Evolutionary conservation across 1,284 basidiomycete species (phyloP), one percentile per base, ranked within the genome.

Genomic region (Sphaerobolus stellatus): DNA sequence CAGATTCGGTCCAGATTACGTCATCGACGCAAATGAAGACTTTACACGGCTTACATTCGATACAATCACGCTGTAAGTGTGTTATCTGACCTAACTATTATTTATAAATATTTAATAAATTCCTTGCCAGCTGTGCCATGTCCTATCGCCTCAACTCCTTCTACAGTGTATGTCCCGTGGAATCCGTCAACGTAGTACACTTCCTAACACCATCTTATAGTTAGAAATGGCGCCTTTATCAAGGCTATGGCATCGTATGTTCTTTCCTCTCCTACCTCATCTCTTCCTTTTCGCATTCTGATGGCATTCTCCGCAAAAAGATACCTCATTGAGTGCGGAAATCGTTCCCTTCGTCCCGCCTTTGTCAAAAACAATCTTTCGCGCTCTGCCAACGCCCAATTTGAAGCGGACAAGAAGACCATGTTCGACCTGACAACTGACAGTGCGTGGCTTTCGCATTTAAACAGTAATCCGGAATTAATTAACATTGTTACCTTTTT

Each of bases 41-140:
- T 79, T 76, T 58, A 80, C 77, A 22, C 69, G 75, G 30, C 68
- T 79, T 16, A 73, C 79, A 1, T 69, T 80, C 38, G 79, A 81
- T 56, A 76, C 77, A 2, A 71, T 79, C 51, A 70, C 74, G 1
- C 65, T 74, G 24, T 75, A 28, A 30, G 53, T 49, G 5, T 30
- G 52, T 31, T 33, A 27, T 34, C n/a, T 22, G 11, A 22, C n/a
- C 5, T 22, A 6, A 20, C 27, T 29, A 27, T 25, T 25, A 8
- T 54, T 28, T 20, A 20, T n/a, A 14, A 40, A 20, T n/a, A n/a
- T 18, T 48, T 7, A 16, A 18, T 16, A 20, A 34, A 9, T 27
- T n/a, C 18, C 33, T 30, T 43, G 11, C 16, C 24, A 54, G 53
- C 20, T 48, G 74, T 56, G 66, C 75, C 11, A 79, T 80, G 75